phyloP scores from a whole-genome alignment of 2,329 filamentous ascomycete species.

The Verticillium nubilum region DNA sequence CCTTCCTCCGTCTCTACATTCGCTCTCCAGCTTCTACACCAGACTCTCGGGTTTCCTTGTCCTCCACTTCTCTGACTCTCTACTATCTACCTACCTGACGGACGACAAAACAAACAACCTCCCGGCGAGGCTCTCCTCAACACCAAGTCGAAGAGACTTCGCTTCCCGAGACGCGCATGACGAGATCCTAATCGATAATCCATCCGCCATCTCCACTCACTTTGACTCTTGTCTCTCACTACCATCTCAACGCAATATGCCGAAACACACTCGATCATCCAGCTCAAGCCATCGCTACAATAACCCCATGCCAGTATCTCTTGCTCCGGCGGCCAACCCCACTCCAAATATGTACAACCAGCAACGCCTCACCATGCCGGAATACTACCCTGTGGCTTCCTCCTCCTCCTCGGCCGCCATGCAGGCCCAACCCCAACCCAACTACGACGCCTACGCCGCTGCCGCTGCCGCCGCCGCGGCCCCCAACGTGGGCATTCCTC shows the following conservation, averaged over 20 bases:
- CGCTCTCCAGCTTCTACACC: slow-evolving; percentile 2
- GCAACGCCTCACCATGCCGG: slow-evolving; percentile 32
- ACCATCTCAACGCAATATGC: slow-evolving; percentile 29
- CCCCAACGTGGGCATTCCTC: slow-evolving; percentile 25
- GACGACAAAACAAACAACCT: not conserved
- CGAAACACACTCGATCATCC: slow-evolving; percentile 36
- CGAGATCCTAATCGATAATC: slow-evolving; percentile 12
- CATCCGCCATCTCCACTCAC: slow-evolving; percentile 6
- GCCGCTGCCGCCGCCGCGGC: slow-evolving; percentile 23
- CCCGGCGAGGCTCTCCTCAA: not conserved
- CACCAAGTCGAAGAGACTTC: slow-evolving; percentile 6
- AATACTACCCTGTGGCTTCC: slow-evolving; percentile 33
- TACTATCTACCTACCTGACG: not conserved
- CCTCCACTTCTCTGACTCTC: not conserved
- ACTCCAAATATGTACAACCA: slow-evolving; percentile 33
- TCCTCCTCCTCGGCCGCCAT: slow-evolving; percentile 26
- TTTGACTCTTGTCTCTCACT: slow-evolving; percentile 9
- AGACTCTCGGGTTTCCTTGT: slow-evolving; percentile 1
- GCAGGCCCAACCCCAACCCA: slow-evolving; percentile 21
- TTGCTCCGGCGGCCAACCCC: slow-evolving; percentile 30
- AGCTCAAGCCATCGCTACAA: slow-evolving; percentile 29
- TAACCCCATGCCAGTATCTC: slow-evolving; percentile 31
- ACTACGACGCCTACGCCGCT: slow-evolving; percentile 34
- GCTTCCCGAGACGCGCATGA: not conserved
- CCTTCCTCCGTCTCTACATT: slow-evolving; percentile 9